Evolutionary conservation across 495 filamentous ascomycete genomes (phyloP), one percentile per base, ranked within the genome.

Genomic region (Penicillium paxilli): DNA sequence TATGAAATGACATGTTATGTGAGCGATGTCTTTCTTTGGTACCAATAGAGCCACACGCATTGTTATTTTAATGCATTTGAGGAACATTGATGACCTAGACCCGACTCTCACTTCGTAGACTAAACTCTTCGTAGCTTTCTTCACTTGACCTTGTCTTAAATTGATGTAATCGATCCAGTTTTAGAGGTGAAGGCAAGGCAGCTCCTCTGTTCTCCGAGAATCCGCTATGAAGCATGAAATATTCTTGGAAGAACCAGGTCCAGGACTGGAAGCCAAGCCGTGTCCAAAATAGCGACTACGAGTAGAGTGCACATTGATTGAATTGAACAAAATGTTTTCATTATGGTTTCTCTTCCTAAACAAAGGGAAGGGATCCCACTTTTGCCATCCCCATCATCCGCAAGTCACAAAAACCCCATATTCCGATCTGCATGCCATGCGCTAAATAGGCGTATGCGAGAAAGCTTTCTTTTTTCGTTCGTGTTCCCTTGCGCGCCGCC

Each of bases 381-480:
- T 63, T 67, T 67, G 62, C 64, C 64, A 65, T 63, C 64, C 62
- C 57, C 58, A 55, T 58, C 62, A 62, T 57, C 55, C 58, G 52
- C 47, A 63, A 57, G 62, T 58, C 62, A 63, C 54, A 58, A 59
- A 64, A 64, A 59, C 47, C 56, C 62, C 58, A 58, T 54, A 45
- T 65, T 65, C 57, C 62, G 51, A 60, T 59, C 56, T 58, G 55
- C 54, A 56, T 60, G 62, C 62, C 61, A 62, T 59, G 52, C 62
- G 60, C 62, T 62, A 57, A n/a, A 53, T 23, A 48, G 52, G 53
- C 44, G 48, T 55, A 52, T 45, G 52, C 52, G 41, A n/a, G n/a
- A 46, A 41, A 7, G 35, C 14, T 38, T 48, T 35, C 41, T 57
- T 64, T 64, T 57, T 55, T 60, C 54, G 37, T 64, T 64, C 57